These are phyloP conservation scores for Stephania japonica DNA, from an alignment of 164 flowering plant species.

Conservation along the genomic window DNA sequence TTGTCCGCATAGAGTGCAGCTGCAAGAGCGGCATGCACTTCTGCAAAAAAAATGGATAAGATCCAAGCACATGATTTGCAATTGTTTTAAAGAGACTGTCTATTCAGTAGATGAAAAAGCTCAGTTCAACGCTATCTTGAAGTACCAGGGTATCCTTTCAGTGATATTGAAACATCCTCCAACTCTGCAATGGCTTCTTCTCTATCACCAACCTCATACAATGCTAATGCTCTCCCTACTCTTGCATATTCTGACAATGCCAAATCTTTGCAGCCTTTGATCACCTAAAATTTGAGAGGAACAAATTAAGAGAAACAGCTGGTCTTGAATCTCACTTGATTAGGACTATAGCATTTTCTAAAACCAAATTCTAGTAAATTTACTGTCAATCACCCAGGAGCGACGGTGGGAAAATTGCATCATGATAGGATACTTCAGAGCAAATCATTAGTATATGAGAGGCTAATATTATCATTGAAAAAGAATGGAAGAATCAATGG, in stretches of 20 bases:
- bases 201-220: constrained; percentile 65
- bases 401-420: neutral
- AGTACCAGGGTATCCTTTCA: constrained; percentile 64
- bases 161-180: constrained; percentile 70
- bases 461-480: too few species aligned
- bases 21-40: constrained; percentile 72
- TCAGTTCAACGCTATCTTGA: neutral
- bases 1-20: constrained; percentile 62
- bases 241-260: constrained; percentile 63
- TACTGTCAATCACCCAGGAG: neutral
- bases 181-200: constrained; percentile 62
- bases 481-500: too few species aligned
- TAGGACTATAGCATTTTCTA: neutral
- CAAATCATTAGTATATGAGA: too few species aligned
- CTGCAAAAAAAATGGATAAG: constrained; percentile 23
- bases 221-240: constrained; percentile 60
- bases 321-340: neutral
- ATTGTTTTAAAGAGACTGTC: neutral
- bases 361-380: neutral
- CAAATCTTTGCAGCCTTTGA: constrained; percentile 51
- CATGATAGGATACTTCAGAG: neutral
- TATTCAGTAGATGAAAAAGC: neutral
- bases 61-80: neutral
- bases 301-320: neutral
- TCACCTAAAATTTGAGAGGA: constrained; percentile 31